Percentiles rank a stretch among this genome's conserved stretches.
These are phyloP conservation scores for Chytriomyces hyalinus DNA, from an alignment of 192 early-diverging fungal species.

Conservation along the genomic window DNA sequence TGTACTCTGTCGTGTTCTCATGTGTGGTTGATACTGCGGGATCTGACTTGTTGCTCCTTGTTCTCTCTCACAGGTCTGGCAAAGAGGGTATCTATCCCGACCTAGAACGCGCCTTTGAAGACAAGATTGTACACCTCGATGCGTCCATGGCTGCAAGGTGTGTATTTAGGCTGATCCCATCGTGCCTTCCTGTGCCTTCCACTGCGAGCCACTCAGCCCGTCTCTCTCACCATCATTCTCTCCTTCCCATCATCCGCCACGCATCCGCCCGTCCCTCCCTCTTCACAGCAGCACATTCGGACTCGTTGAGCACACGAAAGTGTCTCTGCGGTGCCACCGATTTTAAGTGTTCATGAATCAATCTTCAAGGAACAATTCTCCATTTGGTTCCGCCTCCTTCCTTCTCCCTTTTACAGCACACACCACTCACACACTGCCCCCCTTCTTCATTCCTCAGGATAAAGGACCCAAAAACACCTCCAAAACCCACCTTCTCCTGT, in stretches of 20 bases:
- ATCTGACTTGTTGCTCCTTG: background rate
- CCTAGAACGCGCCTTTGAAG: conserved; percentile 36
- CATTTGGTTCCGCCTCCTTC: too few species aligned
- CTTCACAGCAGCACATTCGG: too few species aligned
- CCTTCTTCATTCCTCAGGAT: background rate
- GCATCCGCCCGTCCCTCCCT: background rate
- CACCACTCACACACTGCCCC: too few species aligned
- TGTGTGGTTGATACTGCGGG: background rate
- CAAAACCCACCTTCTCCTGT: background rate
- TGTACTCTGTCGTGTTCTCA: background rate
- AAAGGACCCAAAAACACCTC: background rate
- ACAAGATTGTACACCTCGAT: conserved; percentile 27
- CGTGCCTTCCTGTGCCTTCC: background rate
- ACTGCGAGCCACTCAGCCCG: background rate
- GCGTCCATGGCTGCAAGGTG: conserved; percentile 5
- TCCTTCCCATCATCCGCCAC: background rate
- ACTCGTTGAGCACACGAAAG: too few species aligned
- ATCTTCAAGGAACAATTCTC: background rate
- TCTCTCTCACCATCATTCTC: too few species aligned
- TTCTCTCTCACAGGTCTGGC: conserved; percentile 28
- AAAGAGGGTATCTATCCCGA: conserved; percentile 46
- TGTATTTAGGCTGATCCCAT: background rate
- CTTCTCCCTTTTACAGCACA: background rate
- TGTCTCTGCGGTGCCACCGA: too few species aligned
- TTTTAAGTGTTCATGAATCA: too few species aligned